phyloP scores from a whole-genome alignment of 2,329 filamentous ascomycete genomes.

The Fusarium armeniacum region DNA sequence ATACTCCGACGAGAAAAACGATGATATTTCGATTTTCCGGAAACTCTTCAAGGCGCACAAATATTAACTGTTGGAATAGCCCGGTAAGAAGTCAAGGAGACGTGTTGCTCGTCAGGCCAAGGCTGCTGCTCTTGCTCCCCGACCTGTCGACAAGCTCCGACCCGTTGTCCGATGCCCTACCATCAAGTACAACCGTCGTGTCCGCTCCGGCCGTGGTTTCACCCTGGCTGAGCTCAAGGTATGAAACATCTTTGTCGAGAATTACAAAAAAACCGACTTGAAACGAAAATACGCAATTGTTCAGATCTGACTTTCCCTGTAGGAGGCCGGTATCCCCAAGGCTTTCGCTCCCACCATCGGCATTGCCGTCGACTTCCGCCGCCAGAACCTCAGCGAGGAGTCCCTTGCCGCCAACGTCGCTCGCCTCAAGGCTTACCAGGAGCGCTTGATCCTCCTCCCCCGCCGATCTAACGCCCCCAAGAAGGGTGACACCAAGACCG shows the following conservation, averaged over 20 bases:
- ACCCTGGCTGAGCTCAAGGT: conserved; percentile 98
- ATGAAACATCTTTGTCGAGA: conserved; percentile 54
- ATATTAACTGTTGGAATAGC: conserved; percentile 68
- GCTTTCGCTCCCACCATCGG: conserved; percentile 96
- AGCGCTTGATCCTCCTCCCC: conserved; percentile 97
- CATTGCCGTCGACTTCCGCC: conserved; percentile 96
- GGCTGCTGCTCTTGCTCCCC: conserved; percentile 94
- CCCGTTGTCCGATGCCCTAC: conserved; percentile 98
- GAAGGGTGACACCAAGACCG: conserved; percentile 92
- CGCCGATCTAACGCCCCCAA: conserved; percentile 94
- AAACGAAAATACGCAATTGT: conserved; percentile 8
- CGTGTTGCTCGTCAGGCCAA: conserved; percentile 92
- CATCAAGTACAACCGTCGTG: conserved; percentile 99
- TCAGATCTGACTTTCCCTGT: conserved; percentile 54
- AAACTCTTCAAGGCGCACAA: conserved; percentile 37
- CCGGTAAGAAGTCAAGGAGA: conserved; percentile 95
- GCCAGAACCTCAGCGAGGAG: conserved; percentile 97
- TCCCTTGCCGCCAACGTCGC: conserved; percentile 93
- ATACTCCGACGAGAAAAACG: conserved; percentile 31
- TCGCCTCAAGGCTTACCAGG: conserved; percentile 97
- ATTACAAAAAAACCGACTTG: background rate
- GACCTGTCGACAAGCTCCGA: conserved; percentile 96
- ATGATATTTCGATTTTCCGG: conserved; percentile 37
- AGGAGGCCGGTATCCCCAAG: conserved; percentile 96
- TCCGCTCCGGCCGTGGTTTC: conserved; percentile 97